Evolutionary conservation across 2,329 filamentous ascomycete species (phyloP), one percentile per base, ranked within the genome.

Genomic region (Fusarium compactum): DNA sequence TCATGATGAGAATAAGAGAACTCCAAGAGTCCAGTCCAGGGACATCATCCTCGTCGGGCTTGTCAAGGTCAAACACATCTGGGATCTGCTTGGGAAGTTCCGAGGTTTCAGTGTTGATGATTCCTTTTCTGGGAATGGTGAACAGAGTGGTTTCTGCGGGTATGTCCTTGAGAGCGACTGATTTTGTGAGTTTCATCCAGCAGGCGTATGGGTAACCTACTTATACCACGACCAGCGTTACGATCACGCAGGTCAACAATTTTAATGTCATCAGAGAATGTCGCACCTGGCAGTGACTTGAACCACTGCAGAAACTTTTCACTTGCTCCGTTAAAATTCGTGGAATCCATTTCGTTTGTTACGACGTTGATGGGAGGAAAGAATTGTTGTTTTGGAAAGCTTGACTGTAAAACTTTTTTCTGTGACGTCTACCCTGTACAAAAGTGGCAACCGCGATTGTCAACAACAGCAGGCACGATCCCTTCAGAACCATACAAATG

Each of bases 91-190:
- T 82, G 25, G 86, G 85, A 30, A 97, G 84, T 50, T 86, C 84
- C 2, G 93, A 96, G 43, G 92, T 97, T 76, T 91, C 86, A 24
- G 88, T 84, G 72, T 88, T 92, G 76, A 97, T 88, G 68, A 97
- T 90, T 52, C 87, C 83, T 48, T 84, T 81, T 66, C 92, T 89
- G 4, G 94, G 93, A 66, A 97, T 92, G 48, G 89, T 90, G 83
- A 97, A 97, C 45, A 97, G 86, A 50, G 91, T 87, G 60, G 93
- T 92, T 65, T 94, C 92, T 72, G 92, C 86, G 20, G 85, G 81
- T 57, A 97, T 93, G 67, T 93, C 88, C 62, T 85, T 78, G 24
- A 82, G 86, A 27, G 94, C 92, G 74, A 97, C 92, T 95, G 91
- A 11, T 94, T 24, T 20, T 32, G 60, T 76, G 30, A 77, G 60